Evolutionary conservation across 129 eudicot species (phyloP), one percentile per base, ranked within the genome.

Genomic region (Saposhnikovia divaricata): DNA sequence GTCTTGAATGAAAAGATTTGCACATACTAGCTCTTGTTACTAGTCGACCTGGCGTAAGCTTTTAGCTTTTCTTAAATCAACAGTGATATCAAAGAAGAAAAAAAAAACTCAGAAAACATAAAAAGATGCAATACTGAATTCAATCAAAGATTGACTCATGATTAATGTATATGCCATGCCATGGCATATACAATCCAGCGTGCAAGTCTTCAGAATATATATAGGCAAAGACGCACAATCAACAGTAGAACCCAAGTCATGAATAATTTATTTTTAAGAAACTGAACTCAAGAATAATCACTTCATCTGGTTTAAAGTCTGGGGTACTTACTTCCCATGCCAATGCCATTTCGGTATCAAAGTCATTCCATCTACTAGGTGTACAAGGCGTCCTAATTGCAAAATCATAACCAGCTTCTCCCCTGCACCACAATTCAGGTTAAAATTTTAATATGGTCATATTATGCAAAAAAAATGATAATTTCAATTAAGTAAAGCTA

Each of bases 311-410:
- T 42, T 37, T 77, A 50, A 65, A 77, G 68, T 44, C 25, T 44
- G 21, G 75, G 50, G 28, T 19, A 71, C 89, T n/a, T 81, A 95
- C 98, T 86, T 95, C 97, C 98, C 98, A 95, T 74, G 97, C 93
- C 66, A 86, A 73, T 34, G 97, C 70, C 98, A 95, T 95, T 90
- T 95, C 98, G 21, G 81, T 70, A 81, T 92, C 96, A 77, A 90
- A 95, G 57, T 95, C 98, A 28, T 89, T 89, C 98, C 98, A 95
- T 87, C 98, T 90, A 59, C 93, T 76, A 78, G 97, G 94, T 53
- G 96, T 86, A 85, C 96, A 92, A 72, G 98, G 97, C 44, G 98
- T 95, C 82, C 89, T 87, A 40, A 92, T 86, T 66, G 93, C 89
- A 84, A 95, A 92, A 80, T 95, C 98, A 84, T 83, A 90, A 75